Conservation (phyloP, 805 yeast genomes). For the Diddensiella caesifluorescens region DNA sequence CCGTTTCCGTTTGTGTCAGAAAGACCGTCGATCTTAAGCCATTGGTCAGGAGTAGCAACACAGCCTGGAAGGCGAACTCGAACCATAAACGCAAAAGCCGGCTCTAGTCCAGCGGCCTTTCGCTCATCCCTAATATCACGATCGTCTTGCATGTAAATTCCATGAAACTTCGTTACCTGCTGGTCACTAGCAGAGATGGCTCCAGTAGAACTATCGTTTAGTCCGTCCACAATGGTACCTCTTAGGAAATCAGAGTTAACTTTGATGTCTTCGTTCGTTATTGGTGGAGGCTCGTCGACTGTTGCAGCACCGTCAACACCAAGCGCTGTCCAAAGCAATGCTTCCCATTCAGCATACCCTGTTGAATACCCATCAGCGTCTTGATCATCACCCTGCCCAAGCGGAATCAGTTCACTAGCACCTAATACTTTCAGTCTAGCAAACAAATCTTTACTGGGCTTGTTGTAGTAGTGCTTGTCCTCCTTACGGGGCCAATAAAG, state of each 20-base stretch:
- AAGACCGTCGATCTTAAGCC: constrained; percentile 79
- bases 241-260: constrained; percentile 78
- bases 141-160: constrained; percentile 97
- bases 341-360: constrained; percentile 86
- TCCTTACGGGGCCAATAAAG: constrained; percentile 97
- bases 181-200: constrained; percentile 87
- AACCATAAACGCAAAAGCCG: constrained; percentile 95
- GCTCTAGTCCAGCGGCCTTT: constrained; percentile 88
- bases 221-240: constrained; percentile 88
- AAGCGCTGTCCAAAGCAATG: constrained; percentile 75
- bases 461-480: constrained; percentile 89
- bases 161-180: constrained; percentile 95
- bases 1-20: constrained; percentile 82
- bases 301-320: constrained; percentile 81
- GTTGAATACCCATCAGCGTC: constrained; percentile 94
- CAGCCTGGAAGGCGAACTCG: constrained; percentile 96
- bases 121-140: constrained; percentile 92
- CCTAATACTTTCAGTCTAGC: constrained; percentile 64
- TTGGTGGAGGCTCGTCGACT: constrained; percentile 86
- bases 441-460: constrained; percentile 73
- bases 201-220: constrained; percentile 77
- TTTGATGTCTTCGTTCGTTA: constrained; percentile 95
- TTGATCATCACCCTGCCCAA: constrained; percentile 95
- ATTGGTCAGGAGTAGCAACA: constrained; percentile 77
- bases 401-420: constrained; percentile 62